These are phyloP conservation scores for Ophiostoma perfectum DNA, from an alignment of 2,329 filamentous ascomycete genomes.

Conservation along the genomic window DNA sequence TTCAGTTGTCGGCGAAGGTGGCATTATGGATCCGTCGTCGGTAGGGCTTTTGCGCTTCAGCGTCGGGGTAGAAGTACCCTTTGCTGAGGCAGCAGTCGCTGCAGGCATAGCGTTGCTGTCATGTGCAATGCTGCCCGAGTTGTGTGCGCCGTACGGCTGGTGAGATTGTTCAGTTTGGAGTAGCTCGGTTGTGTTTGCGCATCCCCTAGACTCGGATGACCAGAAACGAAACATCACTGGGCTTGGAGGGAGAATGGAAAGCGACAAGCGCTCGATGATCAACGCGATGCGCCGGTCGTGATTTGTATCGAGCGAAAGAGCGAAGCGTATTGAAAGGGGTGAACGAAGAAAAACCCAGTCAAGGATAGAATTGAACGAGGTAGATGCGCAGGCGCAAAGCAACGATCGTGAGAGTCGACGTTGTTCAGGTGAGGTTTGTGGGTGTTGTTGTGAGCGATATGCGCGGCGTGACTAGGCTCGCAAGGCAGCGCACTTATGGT, in stretches of 20 bases:
- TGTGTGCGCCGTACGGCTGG: no score
- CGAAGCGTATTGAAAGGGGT: neutral
- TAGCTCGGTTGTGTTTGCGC: conserved; percentile 44
- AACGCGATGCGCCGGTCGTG: conserved; percentile 20
- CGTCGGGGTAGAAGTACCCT: conserved; percentile 4
- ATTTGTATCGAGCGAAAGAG: conserved; percentile 10
- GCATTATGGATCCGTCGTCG: conserved; percentile 15
- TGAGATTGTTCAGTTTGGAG: neutral
- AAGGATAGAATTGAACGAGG: conserved; percentile 1
- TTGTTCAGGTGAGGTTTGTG: neutral
- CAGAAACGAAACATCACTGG: conserved; percentile 58
- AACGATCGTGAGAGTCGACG: neutral
- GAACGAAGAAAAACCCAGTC: conserved; percentile 10
- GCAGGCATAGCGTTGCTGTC: conserved; percentile 6
- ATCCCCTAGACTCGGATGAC: conserved; percentile 53
- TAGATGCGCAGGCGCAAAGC: conserved; percentile 1
- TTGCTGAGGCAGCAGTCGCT: conserved; percentile 15
- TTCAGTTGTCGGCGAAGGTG: conserved; percentile 21
- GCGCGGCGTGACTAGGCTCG: conserved; percentile 7
- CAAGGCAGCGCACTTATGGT: conserved; percentile 5
- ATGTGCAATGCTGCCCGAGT: neutral
- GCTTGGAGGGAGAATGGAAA: conserved; percentile 33
- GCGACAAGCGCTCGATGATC: neutral
- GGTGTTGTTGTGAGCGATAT: conserved; percentile 8
- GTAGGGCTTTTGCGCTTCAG: conserved; percentile 26